phyloP scores from a whole-genome alignment of 345 rosid species.

The Hypericum androsaemum region DNA sequence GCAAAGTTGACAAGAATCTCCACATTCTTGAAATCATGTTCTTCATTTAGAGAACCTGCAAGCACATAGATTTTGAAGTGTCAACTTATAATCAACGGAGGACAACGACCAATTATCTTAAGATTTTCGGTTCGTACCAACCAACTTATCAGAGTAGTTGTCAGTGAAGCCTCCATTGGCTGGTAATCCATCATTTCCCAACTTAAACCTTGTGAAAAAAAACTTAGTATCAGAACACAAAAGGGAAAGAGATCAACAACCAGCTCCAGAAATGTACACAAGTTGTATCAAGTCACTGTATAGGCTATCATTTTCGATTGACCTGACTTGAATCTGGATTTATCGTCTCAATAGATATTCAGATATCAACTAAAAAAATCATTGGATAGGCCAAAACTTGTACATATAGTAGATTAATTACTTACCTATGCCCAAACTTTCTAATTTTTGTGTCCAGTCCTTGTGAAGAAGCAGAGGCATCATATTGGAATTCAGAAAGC shows the following conservation, averaged over 20 bases:
- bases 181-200: conserved; percentile 14
- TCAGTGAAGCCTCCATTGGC: conserved; percentile 4
- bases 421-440: conserved; percentile 67
- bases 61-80: too few species aligned
- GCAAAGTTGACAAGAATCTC: conserved; percentile 28
- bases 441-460: conserved; percentile 33
- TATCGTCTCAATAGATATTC: too few species aligned
- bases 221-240: conserved; percentile 17
- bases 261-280: background rate
- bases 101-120: too few species aligned
- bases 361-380: background rate
- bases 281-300: background rate
- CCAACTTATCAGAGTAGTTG: conserved; percentile 9
- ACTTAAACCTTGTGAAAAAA: conserved; percentile 32
- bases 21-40: conserved; percentile 12
- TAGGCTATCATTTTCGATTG: too few species aligned
- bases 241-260: background rate
- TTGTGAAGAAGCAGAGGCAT: conserved; percentile 20
- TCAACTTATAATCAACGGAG: too few species aligned
- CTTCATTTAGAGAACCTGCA: conserved; percentile 24
- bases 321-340: too few species aligned
- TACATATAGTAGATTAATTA: background rate
- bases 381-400: background rate
- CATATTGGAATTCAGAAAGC: conserved; percentile 47
- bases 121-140: conserved; percentile 10